These are phyloP conservation scores for Lepraria neglecta DNA, from an alignment of 495 filamentous ascomycete genomes.

Conservation along the genomic window DNA sequence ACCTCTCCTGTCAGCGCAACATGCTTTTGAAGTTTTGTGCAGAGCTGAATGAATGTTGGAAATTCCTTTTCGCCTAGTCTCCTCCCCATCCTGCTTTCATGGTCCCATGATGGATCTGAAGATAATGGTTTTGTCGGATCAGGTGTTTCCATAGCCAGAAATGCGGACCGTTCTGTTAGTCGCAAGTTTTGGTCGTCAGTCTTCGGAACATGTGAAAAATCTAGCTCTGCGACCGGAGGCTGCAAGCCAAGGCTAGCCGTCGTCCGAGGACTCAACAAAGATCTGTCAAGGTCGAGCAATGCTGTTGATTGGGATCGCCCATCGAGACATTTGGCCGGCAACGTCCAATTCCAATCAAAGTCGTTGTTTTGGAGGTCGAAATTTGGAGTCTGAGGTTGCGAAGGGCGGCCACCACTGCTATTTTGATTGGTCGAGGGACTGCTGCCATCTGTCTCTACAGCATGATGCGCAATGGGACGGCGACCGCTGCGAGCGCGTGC, in stretches of 20 bases:
- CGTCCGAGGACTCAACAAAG: background rate
- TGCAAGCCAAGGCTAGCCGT: background rate
- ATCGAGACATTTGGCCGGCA: background rate
- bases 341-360: too few species aligned
- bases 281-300: background rate
- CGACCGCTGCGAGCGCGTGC: too few species aligned
- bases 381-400: too few species aligned
- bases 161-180: background rate
- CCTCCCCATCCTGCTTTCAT: background rate
- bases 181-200: background rate
- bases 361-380: too few species aligned
- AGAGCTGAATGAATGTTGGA: too few species aligned
- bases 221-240: background rate
- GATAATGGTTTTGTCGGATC: background rate
- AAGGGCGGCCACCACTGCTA: too few species aligned
- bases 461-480: too few species aligned
- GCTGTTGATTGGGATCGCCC: conserved; percentile 2
- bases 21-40: background rate
- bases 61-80: too few species aligned
- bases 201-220: background rate
- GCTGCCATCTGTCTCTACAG: too few species aligned
- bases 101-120: background rate
- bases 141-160: background rate
- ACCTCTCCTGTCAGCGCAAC: background rate
- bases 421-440: too few species aligned